phyloP scores from a whole-genome alignment of 345 rosid genomes.

The Euphorbia peplus region DNA sequence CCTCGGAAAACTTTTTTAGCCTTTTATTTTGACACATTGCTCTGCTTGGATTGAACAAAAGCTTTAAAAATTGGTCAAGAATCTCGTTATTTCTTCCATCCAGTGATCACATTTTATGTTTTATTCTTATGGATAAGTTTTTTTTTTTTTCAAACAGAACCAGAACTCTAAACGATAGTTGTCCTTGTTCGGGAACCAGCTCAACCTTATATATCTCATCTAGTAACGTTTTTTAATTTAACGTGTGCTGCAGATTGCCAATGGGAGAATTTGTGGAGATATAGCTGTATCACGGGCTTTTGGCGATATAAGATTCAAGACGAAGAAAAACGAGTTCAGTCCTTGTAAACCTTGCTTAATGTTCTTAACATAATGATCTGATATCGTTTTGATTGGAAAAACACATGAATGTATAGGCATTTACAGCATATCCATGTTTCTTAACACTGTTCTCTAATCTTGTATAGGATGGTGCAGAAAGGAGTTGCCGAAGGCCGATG shows the following conservation, averaged over 20 bases:
- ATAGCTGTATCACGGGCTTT: constrained; percentile 94
- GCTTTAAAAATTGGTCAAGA: background rate
- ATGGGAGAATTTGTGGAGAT: constrained; percentile 95
- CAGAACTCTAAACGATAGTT: no score
- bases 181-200: background rate
- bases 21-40: background rate
- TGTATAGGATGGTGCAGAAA: constrained; percentile 77
- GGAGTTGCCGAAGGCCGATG: constrained; percentile 82
- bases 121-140: no score
- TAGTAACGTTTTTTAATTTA: constrained; percentile 12
- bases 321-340: constrained; percentile 77
- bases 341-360: constrained; percentile 19
- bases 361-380: background rate
- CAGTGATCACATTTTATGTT: no score
- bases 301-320: constrained; percentile 86
- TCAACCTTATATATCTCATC: constrained; percentile 5
- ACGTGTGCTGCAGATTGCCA: constrained; percentile 53
- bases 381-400: background rate
- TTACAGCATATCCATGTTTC: background rate
- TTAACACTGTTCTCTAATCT: constrained; percentile 17
- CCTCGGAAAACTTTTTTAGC: background rate
- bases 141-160: background rate
- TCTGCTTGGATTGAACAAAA: background rate
- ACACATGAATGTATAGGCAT: background rate
- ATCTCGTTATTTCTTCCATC: background rate